Conservation (phyloP, 345 rosid genomes). For the Toxicodendron radicans region DNA sequence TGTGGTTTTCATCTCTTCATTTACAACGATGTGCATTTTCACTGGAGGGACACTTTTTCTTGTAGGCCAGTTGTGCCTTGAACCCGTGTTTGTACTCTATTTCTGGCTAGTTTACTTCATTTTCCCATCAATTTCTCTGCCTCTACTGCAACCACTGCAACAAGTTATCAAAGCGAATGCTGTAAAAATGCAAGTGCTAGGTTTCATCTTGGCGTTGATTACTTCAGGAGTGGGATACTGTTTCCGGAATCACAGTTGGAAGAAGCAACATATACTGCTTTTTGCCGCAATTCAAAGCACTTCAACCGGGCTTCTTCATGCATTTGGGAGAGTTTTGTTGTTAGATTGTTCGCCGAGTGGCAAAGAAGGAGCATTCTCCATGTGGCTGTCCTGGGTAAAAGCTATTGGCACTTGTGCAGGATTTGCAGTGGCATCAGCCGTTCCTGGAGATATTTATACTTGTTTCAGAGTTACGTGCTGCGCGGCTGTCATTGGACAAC, state of each 20-base stretch:
- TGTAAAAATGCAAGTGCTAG: slow-evolving; percentile 53
- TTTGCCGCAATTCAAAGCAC: slow-evolving; percentile 58
- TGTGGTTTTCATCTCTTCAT: slow-evolving; percentile 43
- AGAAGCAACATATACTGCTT: slow-evolving; percentile 30
- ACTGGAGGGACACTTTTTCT: slow-evolving; percentile 38
- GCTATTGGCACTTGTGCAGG: slow-evolving; percentile 50
- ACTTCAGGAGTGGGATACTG: slow-evolving; percentile 50
- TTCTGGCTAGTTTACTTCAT: slow-evolving; percentile 53
- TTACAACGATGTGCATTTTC: slow-evolving; percentile 64
- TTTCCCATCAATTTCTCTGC: slow-evolving; percentile 46
- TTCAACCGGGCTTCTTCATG: slow-evolving; percentile 45
- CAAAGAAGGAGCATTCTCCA: slow-evolving; percentile 53
- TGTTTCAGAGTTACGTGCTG: slow-evolving; percentile 41
- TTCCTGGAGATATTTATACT: slow-evolving; percentile 36
- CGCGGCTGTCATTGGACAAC: slow-evolving; percentile 26
- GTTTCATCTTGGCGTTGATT: slow-evolving; percentile 40
- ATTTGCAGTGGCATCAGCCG: slow-evolving; percentile 46
- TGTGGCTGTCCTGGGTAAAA: slow-evolving; percentile 51
- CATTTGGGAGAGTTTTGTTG: slow-evolving; percentile 47
- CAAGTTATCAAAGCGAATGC: slow-evolving; percentile 35
- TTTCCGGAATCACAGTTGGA: slow-evolving; percentile 40
- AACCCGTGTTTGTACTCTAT: slow-evolving; percentile 38
- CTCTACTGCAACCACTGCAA: slow-evolving; percentile 49
- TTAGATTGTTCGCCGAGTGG: slow-evolving; percentile 52
- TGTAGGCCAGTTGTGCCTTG: slow-evolving; percentile 49